Evolutionary conservation across 441 rosid species (phyloP), one percentile per base, ranked within the genome.

Genomic region (Adansonia rubrostipa): DNA sequence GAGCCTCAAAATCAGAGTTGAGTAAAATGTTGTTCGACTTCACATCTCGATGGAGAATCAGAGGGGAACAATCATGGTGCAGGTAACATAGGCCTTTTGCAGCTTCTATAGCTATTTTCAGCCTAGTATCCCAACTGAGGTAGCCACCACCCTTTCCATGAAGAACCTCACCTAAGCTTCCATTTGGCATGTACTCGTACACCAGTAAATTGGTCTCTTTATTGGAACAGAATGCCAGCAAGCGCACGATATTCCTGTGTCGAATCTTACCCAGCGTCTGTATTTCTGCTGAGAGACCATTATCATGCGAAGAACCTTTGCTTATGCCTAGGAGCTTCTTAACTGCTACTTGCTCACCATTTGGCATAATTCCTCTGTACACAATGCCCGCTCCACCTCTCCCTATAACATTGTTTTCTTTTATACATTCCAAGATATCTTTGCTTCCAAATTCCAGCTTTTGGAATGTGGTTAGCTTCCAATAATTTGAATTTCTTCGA

Each of bases 401-500:
- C 40, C 98, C 97, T 48, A 93, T 92, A 19, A 88, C 85, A 79
- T 92, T 90, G 89, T 88, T 88, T 47, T 89, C 98, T 82, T 92
- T 92, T 9, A 93, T 85, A 42, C 97, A 91, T 82, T 92, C 95
- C 80, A 93, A 58, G 54, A 93, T 69, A 77, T 93, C 90, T 57
- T 89, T 85, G 48, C 87, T 86, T 73, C 87, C 79, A 45, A 93
- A 93, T 74, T 88, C 97, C 0, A 93, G 90, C 77, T 89, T 91
- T 36, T 93, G 94, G 83, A 93, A 93, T 44, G 90, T 90, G 13
- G 91, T 93, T 19, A 95, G 85, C 88, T 88, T 93, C 99, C 99
- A 95, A 6, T 84, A 66, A 71, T 83, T 73, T 0, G 91, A 82
- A 45, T 80, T 81, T 71, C 68, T 90, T 78, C 84, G 80, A 42